Conservation (phyloP, 768 basidiomycete genomes). For the Russula foetens region DNA sequence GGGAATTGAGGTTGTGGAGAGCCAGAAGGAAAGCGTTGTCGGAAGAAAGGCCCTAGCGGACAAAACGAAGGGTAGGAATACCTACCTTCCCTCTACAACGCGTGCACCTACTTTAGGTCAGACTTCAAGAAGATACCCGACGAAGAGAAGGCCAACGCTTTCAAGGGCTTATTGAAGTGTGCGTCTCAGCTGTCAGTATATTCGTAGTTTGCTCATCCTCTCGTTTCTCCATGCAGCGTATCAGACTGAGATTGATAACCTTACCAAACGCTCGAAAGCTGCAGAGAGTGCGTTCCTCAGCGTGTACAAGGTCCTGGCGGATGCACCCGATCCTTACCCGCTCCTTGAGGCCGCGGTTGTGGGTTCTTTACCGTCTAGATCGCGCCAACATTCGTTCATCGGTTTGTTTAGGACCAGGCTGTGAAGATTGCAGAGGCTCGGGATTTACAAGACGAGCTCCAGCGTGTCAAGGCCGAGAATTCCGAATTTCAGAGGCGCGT, state of each 20-base stretch:
- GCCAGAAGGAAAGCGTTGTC: constrained; percentile 94
- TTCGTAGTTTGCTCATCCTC: background rate
- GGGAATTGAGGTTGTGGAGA: constrained; percentile 93
- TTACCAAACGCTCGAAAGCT: constrained; percentile 86
- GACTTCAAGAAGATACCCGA: constrained; percentile 97
- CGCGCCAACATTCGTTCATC: background rate
- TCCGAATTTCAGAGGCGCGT: constrained; percentile 63
- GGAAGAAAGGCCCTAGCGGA: constrained; percentile 93
- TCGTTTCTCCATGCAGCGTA: constrained; percentile 49
- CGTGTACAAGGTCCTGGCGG: constrained; percentile 92
- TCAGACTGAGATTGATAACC: constrained; percentile 91
- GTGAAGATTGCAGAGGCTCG: constrained; percentile 80
- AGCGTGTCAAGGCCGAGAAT: constrained; percentile 74
- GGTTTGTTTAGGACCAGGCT: constrained; percentile 69
- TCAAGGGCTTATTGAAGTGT: constrained; percentile 91
- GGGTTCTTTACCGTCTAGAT: constrained; percentile 22
- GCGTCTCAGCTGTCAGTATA: constrained; percentile 14
- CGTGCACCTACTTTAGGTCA: constrained; percentile 27
- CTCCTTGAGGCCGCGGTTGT: constrained; percentile 91
- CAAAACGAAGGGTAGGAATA: constrained; percentile 79
- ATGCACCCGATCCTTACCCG: constrained; percentile 96
- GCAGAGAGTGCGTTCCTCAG: constrained; percentile 96
- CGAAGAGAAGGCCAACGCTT: constrained; percentile 74
- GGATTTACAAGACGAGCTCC: constrained; percentile 67
- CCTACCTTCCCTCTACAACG: background rate